Base-by-base conservation (phyloP, 176 grass and related monocot species). In the Otatea glauca region DNA sequence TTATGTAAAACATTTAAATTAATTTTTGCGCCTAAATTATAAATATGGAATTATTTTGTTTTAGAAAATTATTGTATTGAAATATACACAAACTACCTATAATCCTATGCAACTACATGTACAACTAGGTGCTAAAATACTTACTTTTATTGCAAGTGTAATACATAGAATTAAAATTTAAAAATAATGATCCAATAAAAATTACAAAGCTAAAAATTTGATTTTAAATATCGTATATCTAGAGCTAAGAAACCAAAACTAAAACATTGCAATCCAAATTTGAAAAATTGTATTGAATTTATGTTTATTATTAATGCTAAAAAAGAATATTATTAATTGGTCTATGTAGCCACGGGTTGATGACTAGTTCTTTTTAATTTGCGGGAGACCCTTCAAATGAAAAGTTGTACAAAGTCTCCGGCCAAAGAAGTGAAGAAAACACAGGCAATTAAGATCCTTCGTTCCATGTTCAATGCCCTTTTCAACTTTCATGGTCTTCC, bases 401-500 rank as follows among this genome's bases (percentile, higher is more conserved):
- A 87, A 87, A 87, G 75, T 20, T 76, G 67, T 45, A 76, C 44
- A 1, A 34, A 66, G 79, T 89, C 79, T 25, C 67, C 48, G 37
- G 32, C 55, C 68, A 87, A 61, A 89, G 25, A 74, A 59, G 17
- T 3, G 72, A 54, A 15, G 78, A 66, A 24, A 53, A 53, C 18
- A 60, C 24, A 69, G 45, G 41, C 61, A 53, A 68, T 69, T 50
- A 74, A 74, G 82, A 84, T 92, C 63, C 77, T 89, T 89, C 44
- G 44, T 45, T 11, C 88, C 56, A 45, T 41, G 81, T 90, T 84
- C 76, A 92, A 88, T 34, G 25, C 49, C 32, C 49, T 87, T 87
- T 82, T 90, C 88, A 88, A 88, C 79, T 25, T 83, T 68, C 85
- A 11, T 74, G 89, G 80, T 87, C 84, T 75, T 91, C 85, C 32